A percentile compares a stretch with the other conserved stretches of the same genome.
Conservation (phyloP, 306 rosid genomes). For the Oxytropis ochrocephala region DNA sequence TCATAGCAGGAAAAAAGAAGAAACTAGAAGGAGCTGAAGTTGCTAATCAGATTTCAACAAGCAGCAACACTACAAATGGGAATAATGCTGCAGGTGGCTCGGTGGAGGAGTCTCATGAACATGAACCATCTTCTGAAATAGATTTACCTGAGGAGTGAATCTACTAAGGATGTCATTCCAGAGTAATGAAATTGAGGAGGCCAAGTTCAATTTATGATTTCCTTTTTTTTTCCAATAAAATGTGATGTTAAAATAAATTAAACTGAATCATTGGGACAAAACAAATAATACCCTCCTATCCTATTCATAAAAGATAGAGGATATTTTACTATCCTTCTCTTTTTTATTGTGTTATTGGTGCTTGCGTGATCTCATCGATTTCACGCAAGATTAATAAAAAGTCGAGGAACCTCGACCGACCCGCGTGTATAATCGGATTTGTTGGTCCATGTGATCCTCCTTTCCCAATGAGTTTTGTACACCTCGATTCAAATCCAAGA, state of each 20-base stretch:
- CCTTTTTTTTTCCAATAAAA: neutral
- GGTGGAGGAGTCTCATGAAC: neutral
- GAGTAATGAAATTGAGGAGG: neutral
- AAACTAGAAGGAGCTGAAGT: too few species aligned
- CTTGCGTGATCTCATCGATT: too few species aligned
- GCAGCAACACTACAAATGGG: neutral
- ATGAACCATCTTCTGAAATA: neutral
- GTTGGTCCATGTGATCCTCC: too few species aligned
- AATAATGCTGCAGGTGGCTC: neutral
- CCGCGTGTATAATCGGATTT: too few species aligned
- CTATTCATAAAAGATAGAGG: neutral
- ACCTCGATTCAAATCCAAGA: too few species aligned
- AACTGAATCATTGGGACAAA: neutral
- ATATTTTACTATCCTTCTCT: too few species aligned
- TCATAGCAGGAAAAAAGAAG: neutral
- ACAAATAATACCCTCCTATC: neutral
- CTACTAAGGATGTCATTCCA: neutral
- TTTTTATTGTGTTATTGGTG: too few species aligned
- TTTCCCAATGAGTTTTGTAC: too few species aligned
- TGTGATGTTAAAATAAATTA: neutral
- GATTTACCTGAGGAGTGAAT: neutral
- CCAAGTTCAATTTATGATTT: neutral
- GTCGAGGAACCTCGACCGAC: too few species aligned
- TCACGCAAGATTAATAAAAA: too few species aligned
- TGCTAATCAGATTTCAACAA: neutral